A percentile compares a stretch with the other conserved stretches of the same genome.
These are phyloP conservation scores for Rhizophagus prolifer DNA, from an alignment of 192 early-diverging fungal genomes.

Conservation along the genomic window DNA sequence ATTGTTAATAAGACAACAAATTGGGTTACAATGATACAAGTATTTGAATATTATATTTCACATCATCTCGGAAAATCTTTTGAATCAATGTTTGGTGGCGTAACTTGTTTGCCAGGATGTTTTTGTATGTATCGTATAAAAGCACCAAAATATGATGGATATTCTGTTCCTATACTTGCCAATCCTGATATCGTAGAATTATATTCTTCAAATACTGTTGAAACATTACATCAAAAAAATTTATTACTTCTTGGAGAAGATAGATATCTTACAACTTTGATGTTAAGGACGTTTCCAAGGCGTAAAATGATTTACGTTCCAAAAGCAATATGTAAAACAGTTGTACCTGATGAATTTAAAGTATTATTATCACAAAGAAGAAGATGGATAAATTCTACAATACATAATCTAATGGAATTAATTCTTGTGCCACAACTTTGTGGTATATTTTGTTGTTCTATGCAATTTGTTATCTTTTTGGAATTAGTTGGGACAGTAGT, in stretches of 20 bases:
- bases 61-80: constrained; percentile 95
- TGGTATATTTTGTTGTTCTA: constrained; percentile 87
- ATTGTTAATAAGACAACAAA: constrained; percentile 88
- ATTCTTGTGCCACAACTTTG: constrained; percentile 87
- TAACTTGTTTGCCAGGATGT: constrained; percentile 95
- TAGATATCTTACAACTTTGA: constrained; percentile 82
- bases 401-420: constrained; percentile 87
- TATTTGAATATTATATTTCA: constrained; percentile 98
- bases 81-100: constrained; percentile 95
- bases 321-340: constrained; percentile 79
- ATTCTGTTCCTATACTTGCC: constrained; percentile 80
- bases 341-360: constrained; percentile 79
- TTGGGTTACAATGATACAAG: constrained; percentile 89
- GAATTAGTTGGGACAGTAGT: constrained; percentile 75
- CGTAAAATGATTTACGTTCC: constrained; percentile 88
- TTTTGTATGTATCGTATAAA: constrained; percentile 99
- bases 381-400: constrained; percentile 94
- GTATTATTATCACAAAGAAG: constrained; percentile 88
- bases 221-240: constrained; percentile 84
- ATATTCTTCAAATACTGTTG: constrained; percentile 78
- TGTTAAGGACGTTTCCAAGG: constrained; percentile 82
- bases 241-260: constrained; percentile 84
- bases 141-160: constrained; percentile 64
- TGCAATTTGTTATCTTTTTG: constrained; percentile 76
- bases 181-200: constrained; percentile 84